Base-by-base conservation (phyloP, 106 monocot genomes). In the Acorus calamus region DNA sequence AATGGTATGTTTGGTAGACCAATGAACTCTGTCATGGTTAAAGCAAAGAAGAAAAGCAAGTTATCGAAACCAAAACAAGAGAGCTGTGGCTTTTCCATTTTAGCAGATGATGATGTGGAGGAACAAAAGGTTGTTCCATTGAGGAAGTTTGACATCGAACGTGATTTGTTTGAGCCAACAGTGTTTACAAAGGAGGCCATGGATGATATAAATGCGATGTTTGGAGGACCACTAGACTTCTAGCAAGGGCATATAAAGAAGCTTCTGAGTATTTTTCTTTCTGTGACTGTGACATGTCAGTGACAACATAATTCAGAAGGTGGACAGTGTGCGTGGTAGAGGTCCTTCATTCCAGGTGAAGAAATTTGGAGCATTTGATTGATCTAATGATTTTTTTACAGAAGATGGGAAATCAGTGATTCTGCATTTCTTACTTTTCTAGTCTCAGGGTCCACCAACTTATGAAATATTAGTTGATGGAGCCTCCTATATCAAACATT, bases 1-100 rank as follows among this genome's bases (percentile, higher is more conserved):
- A 91, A 87, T 53, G 57, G 76, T 67, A 91, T 87, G 90, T 98
- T 98, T 70, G 91, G 91, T 2, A 71, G 74, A 68, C 94, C 94
- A 56, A 59, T 89, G 14, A 75, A 84, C 64, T 72, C 67, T 59
- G 61, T 74, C 10, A 77, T 58, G 61, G 68, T 12, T 4, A 76
- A 75, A 53, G 51, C 44, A 45, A 82, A 69, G 55, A 81, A 74
- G 57, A 51, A 84, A 69, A 55, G 47, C 2, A 59, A 71, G 59
- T 8, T 42, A 2, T 50, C 58, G 10, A 43, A 72, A 52, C 55
- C 47, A 8, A 74, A 81, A 64, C 53, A 58, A 56, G 52, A 50
- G 8, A 54, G 43, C 47, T 45, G 48, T 54, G 77, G 63, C 2
- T 92, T 92, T 66, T 74, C 76, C 50, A 85, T 88, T 57, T 78